Evolutionary conservation across 1,284 basidiomycete species (phyloP).

Genomic region (Sanguinoderma infundibulare): DNA sequence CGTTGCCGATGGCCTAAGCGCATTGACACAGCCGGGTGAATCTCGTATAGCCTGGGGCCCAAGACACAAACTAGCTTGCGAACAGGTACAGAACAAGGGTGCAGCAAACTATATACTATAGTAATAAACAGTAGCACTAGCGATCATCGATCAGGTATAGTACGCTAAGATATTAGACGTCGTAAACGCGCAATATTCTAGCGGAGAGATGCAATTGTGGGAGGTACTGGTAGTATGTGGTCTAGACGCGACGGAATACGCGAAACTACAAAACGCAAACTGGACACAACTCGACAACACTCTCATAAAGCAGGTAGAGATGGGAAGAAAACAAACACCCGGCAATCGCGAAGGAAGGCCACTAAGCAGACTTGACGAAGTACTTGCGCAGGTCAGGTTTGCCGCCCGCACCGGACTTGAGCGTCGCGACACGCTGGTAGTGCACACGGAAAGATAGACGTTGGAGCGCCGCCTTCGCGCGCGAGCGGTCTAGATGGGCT

Average conservation of each 20-base stretch:
- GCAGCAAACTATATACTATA: conserved; percentile 2
- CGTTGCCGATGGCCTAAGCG: no score
- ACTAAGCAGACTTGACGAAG: background rate
- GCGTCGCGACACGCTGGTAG: conserved; percentile 54
- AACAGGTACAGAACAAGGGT: background rate
- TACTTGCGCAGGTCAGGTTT: conserved; percentile 6
- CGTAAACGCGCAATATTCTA: background rate
- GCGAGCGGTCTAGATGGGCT: conserved; percentile 72
- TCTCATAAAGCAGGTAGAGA: background rate
- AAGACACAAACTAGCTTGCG: background rate
- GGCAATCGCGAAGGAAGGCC: no score
- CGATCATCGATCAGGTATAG: background rate
- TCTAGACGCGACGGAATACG: background rate
- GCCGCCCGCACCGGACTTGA: conserved; percentile 16
- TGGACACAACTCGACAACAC: background rate
- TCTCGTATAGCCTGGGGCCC: background rate
- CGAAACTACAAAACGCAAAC: background rate
- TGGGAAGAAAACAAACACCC: background rate
- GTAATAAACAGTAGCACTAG: background rate
- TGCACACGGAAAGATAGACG: conserved; percentile 63
- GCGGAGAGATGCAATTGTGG: background rate
- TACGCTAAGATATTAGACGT: conserved; percentile 3
- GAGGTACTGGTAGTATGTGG: background rate
- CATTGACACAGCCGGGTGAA: no score
- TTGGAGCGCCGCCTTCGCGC: conserved; percentile 67